Evolutionary conservation across 495 filamentous ascomycete species (phyloP).

Genomic region (Saxispiralis lemnorum): DNA sequence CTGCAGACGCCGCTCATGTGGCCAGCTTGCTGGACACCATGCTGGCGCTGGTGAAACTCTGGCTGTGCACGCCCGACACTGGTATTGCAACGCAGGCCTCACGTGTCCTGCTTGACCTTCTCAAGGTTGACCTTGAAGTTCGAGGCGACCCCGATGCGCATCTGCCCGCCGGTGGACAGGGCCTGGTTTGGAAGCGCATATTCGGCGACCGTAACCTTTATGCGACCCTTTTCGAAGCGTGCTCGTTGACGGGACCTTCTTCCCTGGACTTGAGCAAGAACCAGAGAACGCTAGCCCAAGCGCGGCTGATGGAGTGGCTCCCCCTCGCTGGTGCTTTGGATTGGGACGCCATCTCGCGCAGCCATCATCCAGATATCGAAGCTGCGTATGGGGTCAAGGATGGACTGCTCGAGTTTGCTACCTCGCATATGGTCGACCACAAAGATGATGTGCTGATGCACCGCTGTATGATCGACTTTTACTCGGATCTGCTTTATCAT

Average conservation of each 20-base stretch:
- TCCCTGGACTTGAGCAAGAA: slow-evolving; percentile 31
- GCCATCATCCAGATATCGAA: slow-evolving; percentile 45
- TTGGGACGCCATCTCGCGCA: slow-evolving; percentile 40
- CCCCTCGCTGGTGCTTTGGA: slow-evolving; percentile 47
- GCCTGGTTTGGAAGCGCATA: slow-evolving; percentile 53
- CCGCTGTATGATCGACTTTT: slow-evolving; percentile 60
- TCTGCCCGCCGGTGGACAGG: slow-evolving; percentile 33
- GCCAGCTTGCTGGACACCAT: slow-evolving; percentile 47
- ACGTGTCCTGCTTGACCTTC: slow-evolving; percentile 46
- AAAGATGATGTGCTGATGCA: slow-evolving; percentile 63
- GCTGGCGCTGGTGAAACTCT: slow-evolving; percentile 42
- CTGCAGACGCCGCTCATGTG: slow-evolving; percentile 49
- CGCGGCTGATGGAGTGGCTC: slow-evolving; percentile 52
- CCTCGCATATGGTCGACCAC: slow-evolving; percentile 52
- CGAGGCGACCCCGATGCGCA: slow-evolving; percentile 21
- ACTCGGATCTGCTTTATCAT: slow-evolving; percentile 18
- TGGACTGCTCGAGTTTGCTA: slow-evolving; percentile 51
- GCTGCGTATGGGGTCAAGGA: slow-evolving; percentile 27
- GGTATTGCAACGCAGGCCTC: slow-evolving; percentile 56
- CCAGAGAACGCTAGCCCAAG: slow-evolving; percentile 62
- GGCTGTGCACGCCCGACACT: slow-evolving; percentile 53
- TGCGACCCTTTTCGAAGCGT: slow-evolving; percentile 41
- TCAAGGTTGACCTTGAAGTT: slow-evolving; percentile 41
- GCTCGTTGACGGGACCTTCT: slow-evolving; percentile 31
- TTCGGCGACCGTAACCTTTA: slow-evolving; percentile 54